Evolutionary conservation across 805 yeast genomes (phyloP).

Genomic region (Starmerella gropengiesseri): DNA sequence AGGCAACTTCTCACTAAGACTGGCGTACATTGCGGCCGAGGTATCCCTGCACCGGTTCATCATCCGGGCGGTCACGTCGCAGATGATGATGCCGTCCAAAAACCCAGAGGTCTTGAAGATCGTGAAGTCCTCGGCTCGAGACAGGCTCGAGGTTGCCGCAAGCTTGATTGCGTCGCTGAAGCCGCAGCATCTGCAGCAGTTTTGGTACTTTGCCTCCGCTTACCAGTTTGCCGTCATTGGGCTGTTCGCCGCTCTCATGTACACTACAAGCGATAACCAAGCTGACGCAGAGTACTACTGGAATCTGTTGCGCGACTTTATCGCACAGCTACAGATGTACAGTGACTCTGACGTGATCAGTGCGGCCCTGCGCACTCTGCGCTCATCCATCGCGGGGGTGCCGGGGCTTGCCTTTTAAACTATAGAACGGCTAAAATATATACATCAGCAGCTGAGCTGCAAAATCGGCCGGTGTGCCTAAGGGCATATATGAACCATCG

Average conservation of each 20-base stretch:
- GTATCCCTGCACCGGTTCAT: slow-evolving; percentile 65
- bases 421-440: not conserved
- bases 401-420: slow-evolving; percentile 34
- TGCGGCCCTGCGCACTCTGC: slow-evolving; percentile 61
- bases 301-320: slow-evolving; percentile 61
- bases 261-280: slow-evolving; percentile 43
- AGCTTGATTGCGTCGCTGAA: slow-evolving; percentile 66
- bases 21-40: slow-evolving; percentile 84
- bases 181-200: slow-evolving; percentile 74
- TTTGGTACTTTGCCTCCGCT: slow-evolving; percentile 80
- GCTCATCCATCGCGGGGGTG: slow-evolving; percentile 58
- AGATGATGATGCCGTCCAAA: slow-evolving; percentile 27
- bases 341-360: slow-evolving; percentile 67
- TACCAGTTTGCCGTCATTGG: slow-evolving; percentile 75
- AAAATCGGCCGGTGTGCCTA: too few species aligned
- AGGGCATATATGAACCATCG: too few species aligned
- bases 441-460: not conserved
- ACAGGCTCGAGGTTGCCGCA: slow-evolving; percentile 69
- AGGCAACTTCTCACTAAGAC: slow-evolving; percentile 64
- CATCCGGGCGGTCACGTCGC: slow-evolving; percentile 23
- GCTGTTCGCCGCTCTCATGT: slow-evolving; percentile 72
- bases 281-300: slow-evolving; percentile 57
- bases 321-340: slow-evolving; percentile 64
- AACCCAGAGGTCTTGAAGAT: slow-evolving; percentile 49
- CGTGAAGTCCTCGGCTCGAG: slow-evolving; percentile 76